A percentile compares a stretch with the other conserved stretches of the same genome.
These are phyloP conservation scores for Copromyces sp. DNA, from an alignment of 495 filamentous ascomycete species.

Conservation along the genomic window DNA sequence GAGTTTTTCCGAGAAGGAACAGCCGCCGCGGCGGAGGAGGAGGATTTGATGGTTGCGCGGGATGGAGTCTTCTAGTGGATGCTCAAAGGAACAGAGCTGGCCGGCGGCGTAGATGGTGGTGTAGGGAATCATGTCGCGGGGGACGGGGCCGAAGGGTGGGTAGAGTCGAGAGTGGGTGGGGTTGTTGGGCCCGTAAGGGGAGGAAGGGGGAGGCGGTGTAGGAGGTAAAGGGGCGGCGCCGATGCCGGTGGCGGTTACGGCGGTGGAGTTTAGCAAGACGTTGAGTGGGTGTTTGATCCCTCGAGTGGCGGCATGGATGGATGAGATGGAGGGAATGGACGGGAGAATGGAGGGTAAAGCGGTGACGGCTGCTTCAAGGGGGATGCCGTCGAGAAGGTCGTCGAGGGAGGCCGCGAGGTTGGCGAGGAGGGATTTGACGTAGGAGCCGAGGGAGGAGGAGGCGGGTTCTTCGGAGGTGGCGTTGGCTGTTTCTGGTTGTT, in stretches of 20 bases:
- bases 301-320: background rate
- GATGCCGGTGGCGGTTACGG: constrained; percentile 59
- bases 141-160: constrained; percentile 22
- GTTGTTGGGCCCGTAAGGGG: constrained; percentile 41
- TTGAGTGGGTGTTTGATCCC: constrained; percentile 7
- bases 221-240: constrained; percentile 64
- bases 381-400: constrained; percentile 6
- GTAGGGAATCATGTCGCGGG: constrained; percentile 45
- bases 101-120: constrained; percentile 59
- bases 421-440: constrained; percentile 31
- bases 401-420: constrained; percentile 21
- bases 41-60: constrained; percentile 66
- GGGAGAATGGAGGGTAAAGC: background rate
- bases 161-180: constrained; percentile 34
- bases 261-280: constrained; percentile 39
- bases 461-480: constrained; percentile 1
- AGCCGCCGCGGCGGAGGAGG: constrained; percentile 74
- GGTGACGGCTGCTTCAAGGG: background rate
- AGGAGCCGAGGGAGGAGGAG: constrained; percentile 11
- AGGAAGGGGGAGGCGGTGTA: background rate
- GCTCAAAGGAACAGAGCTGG: constrained; percentile 45
- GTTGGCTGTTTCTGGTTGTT: background rate
- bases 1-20: constrained; percentile 75
- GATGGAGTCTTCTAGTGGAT: constrained; percentile 28
- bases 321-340: constrained; percentile 3